Evolutionary conservation across 2,329 filamentous ascomycete genomes (phyloP).

Genomic region (Arthrobotrys sinensis): DNA sequence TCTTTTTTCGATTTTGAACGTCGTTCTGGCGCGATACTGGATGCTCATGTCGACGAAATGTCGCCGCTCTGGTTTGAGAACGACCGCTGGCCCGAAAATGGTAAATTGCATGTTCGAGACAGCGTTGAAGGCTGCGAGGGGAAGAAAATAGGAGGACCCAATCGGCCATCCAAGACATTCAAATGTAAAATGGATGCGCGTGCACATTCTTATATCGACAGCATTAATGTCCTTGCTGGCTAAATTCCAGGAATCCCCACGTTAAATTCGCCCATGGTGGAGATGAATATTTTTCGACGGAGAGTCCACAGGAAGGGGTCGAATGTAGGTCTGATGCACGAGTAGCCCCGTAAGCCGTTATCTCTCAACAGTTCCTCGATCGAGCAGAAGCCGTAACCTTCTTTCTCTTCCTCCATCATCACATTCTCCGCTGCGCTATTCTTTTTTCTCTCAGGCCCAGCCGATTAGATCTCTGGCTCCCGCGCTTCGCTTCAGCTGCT

Average conservation of each 20-base stretch:
- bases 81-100: constrained; percentile 26
- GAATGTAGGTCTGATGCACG: constrained; percentile 51
- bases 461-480: constrained; percentile 47
- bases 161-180: constrained; percentile 40
- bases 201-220: constrained; percentile 45
- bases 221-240: constrained; percentile 44
- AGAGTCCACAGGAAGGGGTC: constrained; percentile 51
- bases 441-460: constrained; percentile 48
- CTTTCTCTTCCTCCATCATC: constrained; percentile 42
- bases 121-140: constrained; percentile 12
- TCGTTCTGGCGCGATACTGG: constrained; percentile 37
- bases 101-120: constrained; percentile 44
- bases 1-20: constrained; percentile 16
- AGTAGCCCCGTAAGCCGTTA: constrained; percentile 47
- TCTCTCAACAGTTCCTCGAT: constrained; percentile 61
- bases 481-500: constrained; percentile 40
- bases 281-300: constrained; percentile 51
- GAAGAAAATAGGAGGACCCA: constrained; percentile 4
- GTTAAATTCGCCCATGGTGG: constrained; percentile 53
- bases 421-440: constrained; percentile 40
- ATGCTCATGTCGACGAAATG: constrained; percentile 33
- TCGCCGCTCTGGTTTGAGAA: constrained; percentile 31
- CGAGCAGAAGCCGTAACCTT: constrained; percentile 40
- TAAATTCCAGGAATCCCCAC: constrained; percentile 60
- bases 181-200: constrained; percentile 50